Percentiles rank a stretch among this genome's conserved stretches.
These are phyloP conservation scores for Dicorynia guianensis DNA, from an alignment of 306 rosid genomes.

Conservation along the genomic window DNA sequence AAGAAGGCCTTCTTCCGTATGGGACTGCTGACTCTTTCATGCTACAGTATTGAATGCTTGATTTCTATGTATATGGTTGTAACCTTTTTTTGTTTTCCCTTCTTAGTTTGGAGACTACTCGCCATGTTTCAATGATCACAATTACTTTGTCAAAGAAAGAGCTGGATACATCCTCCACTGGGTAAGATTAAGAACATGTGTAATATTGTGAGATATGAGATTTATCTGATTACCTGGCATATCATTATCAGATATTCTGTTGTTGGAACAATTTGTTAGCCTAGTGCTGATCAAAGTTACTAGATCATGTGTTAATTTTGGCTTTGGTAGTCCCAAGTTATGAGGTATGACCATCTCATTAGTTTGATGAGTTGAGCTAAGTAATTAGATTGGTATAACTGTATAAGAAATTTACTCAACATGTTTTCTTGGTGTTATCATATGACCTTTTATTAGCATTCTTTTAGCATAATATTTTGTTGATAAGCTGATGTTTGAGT, in stretches of 20 bases:
- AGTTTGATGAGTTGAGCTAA: not conserved
- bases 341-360: constrained; percentile 4
- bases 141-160: constrained; percentile 77
- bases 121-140: constrained; percentile 91
- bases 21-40: constrained; percentile 40
- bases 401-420: too few relatives aligned
- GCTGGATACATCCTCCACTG: constrained; percentile 70
- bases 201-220: not conserved
- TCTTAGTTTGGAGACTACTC: constrained; percentile 83
- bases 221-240: constrained; percentile 15
- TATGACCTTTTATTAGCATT: too few relatives aligned
- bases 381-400: too few relatives aligned
- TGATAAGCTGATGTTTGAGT: too few relatives aligned
- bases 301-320: constrained; percentile 23
- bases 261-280: not conserved
- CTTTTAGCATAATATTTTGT: too few relatives aligned
- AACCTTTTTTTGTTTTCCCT: constrained; percentile 32
- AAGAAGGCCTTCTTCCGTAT: constrained; percentile 95
- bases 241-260: constrained; percentile 3
- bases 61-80: constrained; percentile 22
- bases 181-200: constrained; percentile 70
- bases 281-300: not conserved
- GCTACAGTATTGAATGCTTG: constrained; percentile 10
- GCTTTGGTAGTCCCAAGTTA: constrained; percentile 13
- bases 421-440: too few relatives aligned